A percentile compares a stretch with the other conserved stretches of the same genome.
Conservation (phyloP, 768 basidiomycete species). For the Boletus insuetus region DNA sequence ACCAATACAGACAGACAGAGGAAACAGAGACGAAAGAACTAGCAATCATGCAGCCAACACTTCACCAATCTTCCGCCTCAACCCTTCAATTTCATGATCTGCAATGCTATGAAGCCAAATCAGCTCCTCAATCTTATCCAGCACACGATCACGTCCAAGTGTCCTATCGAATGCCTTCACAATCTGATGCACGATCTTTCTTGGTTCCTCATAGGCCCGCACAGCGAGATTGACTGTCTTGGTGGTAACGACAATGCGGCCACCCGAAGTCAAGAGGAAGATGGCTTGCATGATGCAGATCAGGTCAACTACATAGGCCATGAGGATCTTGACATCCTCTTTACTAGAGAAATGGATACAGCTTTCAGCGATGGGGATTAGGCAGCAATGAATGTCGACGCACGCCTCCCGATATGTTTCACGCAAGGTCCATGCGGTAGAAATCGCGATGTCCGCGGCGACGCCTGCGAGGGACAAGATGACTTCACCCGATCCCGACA, state of each 20-base stretch:
- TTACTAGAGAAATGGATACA: background rate
- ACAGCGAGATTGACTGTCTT: background rate
- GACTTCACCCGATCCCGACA: background rate
- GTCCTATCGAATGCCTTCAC: slow-evolving; percentile 2
- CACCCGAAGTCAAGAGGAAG: background rate
- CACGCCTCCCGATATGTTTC: slow-evolving; percentile 5
- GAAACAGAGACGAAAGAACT: background rate
- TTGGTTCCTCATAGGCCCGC: background rate
- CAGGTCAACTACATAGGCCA: slow-evolving; percentile 12
- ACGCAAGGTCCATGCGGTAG: background rate
- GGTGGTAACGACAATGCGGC: background rate
- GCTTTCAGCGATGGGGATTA: background rate
- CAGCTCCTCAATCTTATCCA: slow-evolving; percentile 10
- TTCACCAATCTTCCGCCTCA: background rate
- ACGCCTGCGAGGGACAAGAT: background rate
- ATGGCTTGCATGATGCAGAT: slow-evolving; percentile 15
- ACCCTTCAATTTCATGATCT: slow-evolving; percentile 1
- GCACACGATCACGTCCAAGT: slow-evolving; percentile 3
- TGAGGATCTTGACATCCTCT: slow-evolving; percentile 9
- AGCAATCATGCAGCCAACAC: background rate
- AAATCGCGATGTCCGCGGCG: background rate
- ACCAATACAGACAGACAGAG: too few species aligned
- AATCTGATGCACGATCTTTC: background rate
- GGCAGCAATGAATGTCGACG: background rate
- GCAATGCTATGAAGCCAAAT: slow-evolving; percentile 11